Evolutionary conservation across 768 basidiomycete genomes (phyloP), one percentile per base, ranked within the genome.

Genomic region (Russula vinacea): DNA sequence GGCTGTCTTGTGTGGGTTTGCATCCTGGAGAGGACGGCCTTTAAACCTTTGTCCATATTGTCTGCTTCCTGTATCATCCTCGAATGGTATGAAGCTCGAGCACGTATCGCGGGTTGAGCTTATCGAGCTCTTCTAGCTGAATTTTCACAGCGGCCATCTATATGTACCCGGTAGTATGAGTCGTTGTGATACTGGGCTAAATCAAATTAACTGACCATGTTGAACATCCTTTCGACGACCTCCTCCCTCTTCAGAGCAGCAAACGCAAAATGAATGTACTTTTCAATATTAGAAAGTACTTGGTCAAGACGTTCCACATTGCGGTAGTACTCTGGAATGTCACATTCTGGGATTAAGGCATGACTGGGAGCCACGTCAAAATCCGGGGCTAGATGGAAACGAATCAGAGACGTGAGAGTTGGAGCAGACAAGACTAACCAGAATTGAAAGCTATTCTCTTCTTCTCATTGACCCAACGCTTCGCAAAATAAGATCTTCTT

Each of bases 31-130:
- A 68, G 65, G 11, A 45, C 26, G 3, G 47, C 22, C 54, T 37
- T 55, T 22, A 68, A 24, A 7, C 67, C 58, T 6, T 49, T 56
- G 22, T 66, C 42, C 60, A 66, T 62, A 9, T 68, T 67, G 22
- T 62, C 60, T 8, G 54, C 56, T 44, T 68, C 65, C 13, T 62
- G 60, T 50, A 67, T 67, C 65, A 68, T 66, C 40, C 49, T 8
- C 65, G 65, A 26, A 68, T 65, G 1, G 60, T 62, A 29, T 66
- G 58, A 19, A 68, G 54, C 16, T 68, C 67, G 6, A 68, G 60
- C 19, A 62, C 42, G 13, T 50, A 68, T 42, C 67, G 65, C 3
- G 67, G 67, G 7, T 56, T 53, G 6, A 47, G 42, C 8, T 39
- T 62, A n/a, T 55, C 26, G 2, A 57, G n/a, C 35, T 68, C 65